Percentiles rank a stretch among this genome's conserved stretches.
Evolutionary conservation across 768 basidiomycete genomes (phyloP).

Genomic region (Termitomyces titanicus): DNA sequence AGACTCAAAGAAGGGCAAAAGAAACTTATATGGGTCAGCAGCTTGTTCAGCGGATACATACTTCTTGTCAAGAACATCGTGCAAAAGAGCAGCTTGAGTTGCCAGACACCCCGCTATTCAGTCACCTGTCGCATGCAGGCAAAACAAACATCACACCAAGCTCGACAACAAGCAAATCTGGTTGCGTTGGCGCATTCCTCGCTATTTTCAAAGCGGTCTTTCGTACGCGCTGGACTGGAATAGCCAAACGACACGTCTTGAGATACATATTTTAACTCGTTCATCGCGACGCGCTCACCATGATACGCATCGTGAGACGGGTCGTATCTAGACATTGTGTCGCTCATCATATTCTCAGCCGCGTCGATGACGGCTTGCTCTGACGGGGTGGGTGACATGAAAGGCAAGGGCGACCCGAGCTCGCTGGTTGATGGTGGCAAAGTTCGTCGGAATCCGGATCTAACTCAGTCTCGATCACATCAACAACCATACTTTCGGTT

Average conservation of each 20-base stretch:
- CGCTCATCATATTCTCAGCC: conserved; percentile 67
- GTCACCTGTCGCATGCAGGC: neutral
- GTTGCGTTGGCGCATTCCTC: conserved; percentile 36
- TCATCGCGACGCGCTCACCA: conserved; percentile 40
- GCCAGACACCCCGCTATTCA: neutral
- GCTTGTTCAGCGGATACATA: conserved; percentile 59
- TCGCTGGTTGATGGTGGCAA: conserved; percentile 1
- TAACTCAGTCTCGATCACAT: neutral
- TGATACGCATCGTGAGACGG: conserved; percentile 80
- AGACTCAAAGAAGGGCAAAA: conserved; percentile 59
- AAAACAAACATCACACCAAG: conserved; percentile 32
- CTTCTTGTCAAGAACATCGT: conserved; percentile 87
- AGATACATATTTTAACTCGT: conserved; percentile 5
- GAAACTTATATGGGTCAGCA: conserved; percentile 60
- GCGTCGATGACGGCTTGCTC: conserved; percentile 51
- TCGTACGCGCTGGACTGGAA: conserved; percentile 75
- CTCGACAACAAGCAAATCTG: conserved; percentile 77
- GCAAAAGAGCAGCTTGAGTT: conserved; percentile 71
- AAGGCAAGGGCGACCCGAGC: neutral
- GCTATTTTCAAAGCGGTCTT: conserved; percentile 73
- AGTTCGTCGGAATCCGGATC: neutral
- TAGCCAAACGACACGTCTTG: conserved; percentile 1
- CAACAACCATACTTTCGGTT: neutral
- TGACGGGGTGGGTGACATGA: conserved; percentile 48
- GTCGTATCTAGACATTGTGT: conserved; percentile 75